These are phyloP conservation scores for Colletotrichum euphorbiae DNA, from an alignment of 2,329 filamentous ascomycete species.

Conservation along the genomic window DNA sequence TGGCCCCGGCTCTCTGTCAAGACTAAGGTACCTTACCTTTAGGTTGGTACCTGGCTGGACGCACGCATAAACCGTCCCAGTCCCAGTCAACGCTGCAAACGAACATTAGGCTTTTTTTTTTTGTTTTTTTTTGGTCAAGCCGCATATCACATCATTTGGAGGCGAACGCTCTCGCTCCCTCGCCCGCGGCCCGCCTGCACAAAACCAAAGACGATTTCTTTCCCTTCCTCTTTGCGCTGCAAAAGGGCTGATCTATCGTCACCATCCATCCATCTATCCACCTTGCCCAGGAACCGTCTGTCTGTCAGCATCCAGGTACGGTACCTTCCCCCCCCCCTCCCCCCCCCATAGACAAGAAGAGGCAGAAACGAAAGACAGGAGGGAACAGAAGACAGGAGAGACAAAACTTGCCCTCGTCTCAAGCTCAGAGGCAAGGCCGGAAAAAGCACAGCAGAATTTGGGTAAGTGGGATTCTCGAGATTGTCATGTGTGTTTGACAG, in stretches of 20 bases:
- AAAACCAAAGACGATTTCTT: constrained; percentile 16
- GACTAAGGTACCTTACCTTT: too few species aligned
- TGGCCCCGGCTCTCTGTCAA: not conserved
- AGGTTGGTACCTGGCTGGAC: constrained; percentile 12
- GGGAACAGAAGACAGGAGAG: not conserved
- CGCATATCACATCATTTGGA: constrained; percentile 35
- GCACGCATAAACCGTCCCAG: constrained; percentile 37
- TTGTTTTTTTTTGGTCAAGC: constrained; percentile 34
- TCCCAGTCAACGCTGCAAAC: constrained; percentile 36
- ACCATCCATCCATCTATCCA: not conserved
- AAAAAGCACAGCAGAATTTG: not conserved
- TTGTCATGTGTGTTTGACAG: constrained; percentile 23
- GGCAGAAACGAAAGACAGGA: constrained; percentile 4
- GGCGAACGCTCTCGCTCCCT: constrained; percentile 34
- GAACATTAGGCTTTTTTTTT: constrained; percentile 29
- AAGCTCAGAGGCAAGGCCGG: not conserved
- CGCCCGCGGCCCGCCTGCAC: constrained; percentile 10
- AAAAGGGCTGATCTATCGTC: constrained; percentile 16
- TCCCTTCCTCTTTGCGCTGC: not conserved
- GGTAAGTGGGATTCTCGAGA: constrained; percentile 17
- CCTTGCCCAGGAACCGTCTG: constrained; percentile 3
- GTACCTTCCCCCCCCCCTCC: too few species aligned
- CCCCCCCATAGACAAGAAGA: not conserved
- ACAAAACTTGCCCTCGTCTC: constrained; percentile 1
- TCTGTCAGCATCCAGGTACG: constrained; percentile 8